Evolutionary conservation across 2,329 filamentous ascomycete species (phyloP).

Genomic region (Gnomoniopsis sp.): DNA sequence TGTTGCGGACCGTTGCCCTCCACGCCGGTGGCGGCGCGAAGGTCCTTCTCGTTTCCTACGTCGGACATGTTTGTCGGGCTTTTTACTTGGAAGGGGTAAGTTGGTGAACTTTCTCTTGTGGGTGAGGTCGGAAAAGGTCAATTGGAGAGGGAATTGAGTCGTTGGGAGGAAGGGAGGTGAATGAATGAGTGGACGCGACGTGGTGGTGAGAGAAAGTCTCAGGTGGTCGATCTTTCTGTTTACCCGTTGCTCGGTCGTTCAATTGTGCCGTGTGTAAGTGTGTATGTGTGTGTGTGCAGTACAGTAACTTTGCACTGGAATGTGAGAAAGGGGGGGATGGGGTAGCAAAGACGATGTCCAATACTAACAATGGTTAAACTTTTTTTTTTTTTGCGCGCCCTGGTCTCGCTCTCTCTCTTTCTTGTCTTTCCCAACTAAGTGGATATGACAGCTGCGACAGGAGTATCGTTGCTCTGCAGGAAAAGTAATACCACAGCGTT

Average conservation of each 20-base stretch:
- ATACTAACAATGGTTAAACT: no score
- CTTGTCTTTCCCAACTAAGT: no score
- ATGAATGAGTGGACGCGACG: no score
- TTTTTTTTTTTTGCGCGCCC: no score
- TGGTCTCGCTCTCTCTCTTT: no score
- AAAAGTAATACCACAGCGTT: no score
- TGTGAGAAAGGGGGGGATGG: no score
- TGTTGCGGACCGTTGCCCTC: conserved; percentile 3
- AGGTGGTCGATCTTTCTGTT: neutral
- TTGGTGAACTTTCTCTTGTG: neutral
- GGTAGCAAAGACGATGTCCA: no score
- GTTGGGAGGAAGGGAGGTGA: neutral
- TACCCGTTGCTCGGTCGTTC: neutral
- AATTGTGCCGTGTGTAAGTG: neutral
- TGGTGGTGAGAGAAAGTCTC: no score
- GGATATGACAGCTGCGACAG: no score
- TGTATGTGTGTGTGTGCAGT: neutral
- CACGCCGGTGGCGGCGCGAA: conserved; percentile 7
- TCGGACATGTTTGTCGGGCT: neutral
- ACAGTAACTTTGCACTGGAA: no score
- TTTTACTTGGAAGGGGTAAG: neutral
- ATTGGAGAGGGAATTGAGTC: neutral
- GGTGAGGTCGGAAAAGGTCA: neutral
- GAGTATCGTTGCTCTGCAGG: no score
- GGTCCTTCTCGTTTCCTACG: conserved; percentile 13